These are phyloP conservation scores for Exophiala dermatitidis DNA, from an alignment of 2,329 filamentous ascomycete genomes.

Conservation along the genomic window DNA sequence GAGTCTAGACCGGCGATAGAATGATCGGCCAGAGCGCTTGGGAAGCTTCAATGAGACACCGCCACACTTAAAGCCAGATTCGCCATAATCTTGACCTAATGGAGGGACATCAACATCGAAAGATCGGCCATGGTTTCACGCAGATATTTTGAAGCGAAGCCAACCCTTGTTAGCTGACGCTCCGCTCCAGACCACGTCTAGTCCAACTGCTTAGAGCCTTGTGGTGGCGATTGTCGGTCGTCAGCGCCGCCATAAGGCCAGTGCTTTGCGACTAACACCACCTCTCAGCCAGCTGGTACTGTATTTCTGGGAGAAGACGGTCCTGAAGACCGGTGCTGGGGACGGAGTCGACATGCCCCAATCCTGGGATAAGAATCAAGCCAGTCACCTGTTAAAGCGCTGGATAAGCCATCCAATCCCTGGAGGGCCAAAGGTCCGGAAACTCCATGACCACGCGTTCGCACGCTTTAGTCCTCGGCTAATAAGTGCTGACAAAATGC, in stretches of 20 bases:
- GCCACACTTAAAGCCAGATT: no score
- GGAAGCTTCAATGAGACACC: no score
- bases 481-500: constrained; percentile 6
- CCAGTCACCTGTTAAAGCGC: not conserved
- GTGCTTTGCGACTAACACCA: not conserved
- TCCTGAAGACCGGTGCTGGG: not conserved
- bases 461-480: constrained; percentile 2
- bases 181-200: no score
- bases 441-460: constrained; percentile 4
- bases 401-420: not conserved
- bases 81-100: no score
- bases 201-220: no score
- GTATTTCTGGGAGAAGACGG: not conserved
- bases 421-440: not conserved
- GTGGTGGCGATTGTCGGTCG: not conserved
- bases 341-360: not conserved
- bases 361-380: not conserved
- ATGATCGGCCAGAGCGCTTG: no score
- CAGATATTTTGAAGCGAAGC: no score
- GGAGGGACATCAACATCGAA: no score
- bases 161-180: no score
- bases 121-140: no score
- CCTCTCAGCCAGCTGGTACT: not conserved
- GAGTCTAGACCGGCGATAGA: no score
- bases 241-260: not conserved